Conservation (phyloP, 306 rosid species). For the Gastrolobium villosum region DNA sequence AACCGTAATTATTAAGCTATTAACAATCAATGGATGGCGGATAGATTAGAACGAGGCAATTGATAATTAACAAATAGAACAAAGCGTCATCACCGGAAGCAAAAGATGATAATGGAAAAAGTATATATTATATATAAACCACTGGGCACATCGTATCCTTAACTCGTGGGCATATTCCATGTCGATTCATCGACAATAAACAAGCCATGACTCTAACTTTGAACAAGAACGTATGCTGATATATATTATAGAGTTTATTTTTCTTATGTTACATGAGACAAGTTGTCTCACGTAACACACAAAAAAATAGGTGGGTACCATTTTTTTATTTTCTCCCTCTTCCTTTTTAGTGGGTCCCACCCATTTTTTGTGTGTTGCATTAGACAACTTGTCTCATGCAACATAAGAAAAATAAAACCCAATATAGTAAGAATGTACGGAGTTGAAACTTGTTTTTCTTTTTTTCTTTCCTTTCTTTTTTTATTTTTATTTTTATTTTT, state of each 20-base stretch:
- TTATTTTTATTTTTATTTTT: background rate
- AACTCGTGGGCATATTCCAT: constrained; percentile 31
- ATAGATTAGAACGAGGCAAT: background rate
- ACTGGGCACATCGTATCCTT: constrained; percentile 30
- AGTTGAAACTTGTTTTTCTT: background rate
- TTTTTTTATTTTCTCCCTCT: no score
- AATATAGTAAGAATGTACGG: background rate
- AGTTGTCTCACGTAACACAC: no score
- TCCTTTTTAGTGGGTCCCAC: no score
- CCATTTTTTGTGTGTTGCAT: no score
- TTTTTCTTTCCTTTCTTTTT: no score
- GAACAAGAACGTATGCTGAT: background rate
- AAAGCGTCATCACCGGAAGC: background rate
- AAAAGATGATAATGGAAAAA: background rate
- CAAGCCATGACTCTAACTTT: background rate
- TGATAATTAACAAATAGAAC: background rate
- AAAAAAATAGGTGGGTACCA: no score
- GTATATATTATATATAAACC: background rate
- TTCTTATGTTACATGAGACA: no score
- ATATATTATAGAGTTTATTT: no score
- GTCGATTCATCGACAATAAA: background rate
- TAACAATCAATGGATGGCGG: background rate
- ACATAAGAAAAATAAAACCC: no score
- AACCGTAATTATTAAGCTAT: background rate
- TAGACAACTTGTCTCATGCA: no score